These are phyloP conservation scores for Vaccinium darrowii DNA, from an alignment of 148 eudicot genomes.

Conservation along the genomic window DNA sequence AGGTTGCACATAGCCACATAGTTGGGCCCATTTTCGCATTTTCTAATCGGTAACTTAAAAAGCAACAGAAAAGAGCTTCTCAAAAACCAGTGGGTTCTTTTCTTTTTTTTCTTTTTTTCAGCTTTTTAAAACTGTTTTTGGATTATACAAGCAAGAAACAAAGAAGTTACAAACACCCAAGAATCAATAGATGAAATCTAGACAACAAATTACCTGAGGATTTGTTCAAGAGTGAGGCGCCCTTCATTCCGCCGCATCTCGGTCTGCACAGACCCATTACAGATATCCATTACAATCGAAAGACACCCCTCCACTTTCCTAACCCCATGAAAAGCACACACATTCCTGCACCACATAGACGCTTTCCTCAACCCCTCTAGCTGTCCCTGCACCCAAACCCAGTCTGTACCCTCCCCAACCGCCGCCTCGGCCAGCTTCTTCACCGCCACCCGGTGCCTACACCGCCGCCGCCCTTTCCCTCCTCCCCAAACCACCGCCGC, in stretches of 20 bases:
- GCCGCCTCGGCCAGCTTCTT: conserved; percentile 65
- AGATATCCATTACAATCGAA: conserved; percentile 74
- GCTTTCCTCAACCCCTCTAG: conserved; percentile 69
- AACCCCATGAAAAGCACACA: conserved; percentile 76
- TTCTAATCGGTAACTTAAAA: background rate
- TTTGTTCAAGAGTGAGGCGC: conserved; percentile 89
- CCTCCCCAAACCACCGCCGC: conserved; percentile 46
- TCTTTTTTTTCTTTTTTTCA: background rate
- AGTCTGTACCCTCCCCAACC: conserved; percentile 63
- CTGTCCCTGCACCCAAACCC: conserved; percentile 69
- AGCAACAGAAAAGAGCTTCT: background rate
- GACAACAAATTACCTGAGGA: conserved; percentile 61
- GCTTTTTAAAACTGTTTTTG: background rate
- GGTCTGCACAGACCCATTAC: conserved; percentile 72
- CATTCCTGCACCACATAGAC: conserved; percentile 95
- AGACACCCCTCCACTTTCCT: conserved; percentile 46
- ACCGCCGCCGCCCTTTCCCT: conserved; percentile 23
- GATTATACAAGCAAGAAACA: background rate
- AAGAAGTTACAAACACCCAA: background rate
- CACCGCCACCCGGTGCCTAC: conserved; percentile 79
- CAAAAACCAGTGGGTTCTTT: background rate
- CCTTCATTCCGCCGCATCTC: conserved; percentile 88
- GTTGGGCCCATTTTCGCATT: background rate
- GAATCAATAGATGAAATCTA: background rate
- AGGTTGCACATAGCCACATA: background rate